A percentile compares a stretch with the other conserved stretches of the same genome.
phyloP scores from a whole-genome alignment of 208 protist species.

The Endotrypanum monterogeii region DNA sequence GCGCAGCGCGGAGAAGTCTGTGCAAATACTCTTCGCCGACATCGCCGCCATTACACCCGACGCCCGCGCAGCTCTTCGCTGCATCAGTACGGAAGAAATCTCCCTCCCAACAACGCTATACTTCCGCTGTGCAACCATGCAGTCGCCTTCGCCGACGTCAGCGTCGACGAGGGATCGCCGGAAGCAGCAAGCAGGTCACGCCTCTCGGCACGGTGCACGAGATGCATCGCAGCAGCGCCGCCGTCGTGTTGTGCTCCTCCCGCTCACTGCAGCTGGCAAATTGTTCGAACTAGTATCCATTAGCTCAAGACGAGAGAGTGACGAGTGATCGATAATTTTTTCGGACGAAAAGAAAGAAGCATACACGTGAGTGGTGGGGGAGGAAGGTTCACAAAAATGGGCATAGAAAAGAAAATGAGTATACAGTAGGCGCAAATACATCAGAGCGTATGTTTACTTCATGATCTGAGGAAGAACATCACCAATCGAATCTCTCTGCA shows the following conservation, averaged over 20 bases:
- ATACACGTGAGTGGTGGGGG: not conserved
- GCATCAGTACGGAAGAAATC: constrained; percentile 11
- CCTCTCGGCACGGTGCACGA: not conserved
- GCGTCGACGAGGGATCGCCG: not conserved
- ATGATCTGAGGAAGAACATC: too few relatives aligned
- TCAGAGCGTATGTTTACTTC: too few relatives aligned
- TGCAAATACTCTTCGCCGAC: constrained; percentile 20
- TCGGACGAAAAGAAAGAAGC: not conserved
- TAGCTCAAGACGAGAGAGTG: constrained; percentile 14
- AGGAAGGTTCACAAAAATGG: too few relatives aligned
- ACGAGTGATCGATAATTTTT: not conserved
- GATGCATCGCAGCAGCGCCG: constrained; percentile 23
- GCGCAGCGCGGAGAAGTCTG: not conserved
- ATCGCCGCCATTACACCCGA: constrained; percentile 5
- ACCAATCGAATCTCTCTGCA: too few relatives aligned
- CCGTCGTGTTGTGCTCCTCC: constrained; percentile 25
- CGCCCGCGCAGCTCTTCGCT: constrained; percentile 16
- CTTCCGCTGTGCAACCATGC: constrained; percentile 9
- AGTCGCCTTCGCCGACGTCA: not conserved
- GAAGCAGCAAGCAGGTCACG: not conserved
- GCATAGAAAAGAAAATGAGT: too few relatives aligned
- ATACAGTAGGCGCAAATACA: too few relatives aligned
- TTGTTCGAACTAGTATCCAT: constrained; percentile 19
- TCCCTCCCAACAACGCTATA: constrained; percentile 13
- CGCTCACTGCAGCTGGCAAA: constrained; percentile 8